Evolutionary conservation across 2,329 filamentous ascomycete genomes (phyloP), one percentile per base, ranked within the genome.

Genomic region (Amylocarpus encephaloides): DNA sequence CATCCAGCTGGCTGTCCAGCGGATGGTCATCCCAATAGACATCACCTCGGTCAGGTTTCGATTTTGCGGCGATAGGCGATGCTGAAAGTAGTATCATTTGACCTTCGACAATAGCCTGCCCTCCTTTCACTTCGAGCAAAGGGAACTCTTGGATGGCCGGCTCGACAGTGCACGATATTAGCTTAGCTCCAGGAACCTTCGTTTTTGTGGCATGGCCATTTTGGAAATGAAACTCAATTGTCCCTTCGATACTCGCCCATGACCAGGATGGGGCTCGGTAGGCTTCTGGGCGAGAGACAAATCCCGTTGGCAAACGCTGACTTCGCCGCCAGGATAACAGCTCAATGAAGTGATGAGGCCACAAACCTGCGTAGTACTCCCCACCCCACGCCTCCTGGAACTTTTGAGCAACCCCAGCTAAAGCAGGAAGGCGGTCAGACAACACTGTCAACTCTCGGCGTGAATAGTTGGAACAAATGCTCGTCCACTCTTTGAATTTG

Each of bases 381-480:
- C 48, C 47, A 5, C 41, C 42, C 52, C 52, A 57, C 1, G 48
- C 41, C 7, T 35, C 6, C 36, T 49, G 45, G 40, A 54, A 54
- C 19, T 51, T 54, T 22, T 51, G 35, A 9, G 47, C 52, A 5
- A 57, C 48, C 15, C 54, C 54, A 10, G 41, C 35, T 4, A 57
- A 19, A 2, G 54, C 54, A 2, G 52, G 54, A 7, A 57, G 49
- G 2, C 54, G 52, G 39, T 57, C 54, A 7, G 47, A 43, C 4
- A 39, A 30, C 4, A 49, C 42, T 4, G 54, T 50, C n/a, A 57
- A 42, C 2, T 39, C 13, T 15, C 54, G 52, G 11, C 43, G 26
- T 2, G 54, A 54, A 41, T 57, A 57, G 41, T 52, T 57, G 19
- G 43, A 45, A 13, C 54, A 47, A 9, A 54, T n/a, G 11, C 7